Base-by-base conservation (phyloP, 768 basidiomycete genomes). In the Lentinula boryana region DNA sequence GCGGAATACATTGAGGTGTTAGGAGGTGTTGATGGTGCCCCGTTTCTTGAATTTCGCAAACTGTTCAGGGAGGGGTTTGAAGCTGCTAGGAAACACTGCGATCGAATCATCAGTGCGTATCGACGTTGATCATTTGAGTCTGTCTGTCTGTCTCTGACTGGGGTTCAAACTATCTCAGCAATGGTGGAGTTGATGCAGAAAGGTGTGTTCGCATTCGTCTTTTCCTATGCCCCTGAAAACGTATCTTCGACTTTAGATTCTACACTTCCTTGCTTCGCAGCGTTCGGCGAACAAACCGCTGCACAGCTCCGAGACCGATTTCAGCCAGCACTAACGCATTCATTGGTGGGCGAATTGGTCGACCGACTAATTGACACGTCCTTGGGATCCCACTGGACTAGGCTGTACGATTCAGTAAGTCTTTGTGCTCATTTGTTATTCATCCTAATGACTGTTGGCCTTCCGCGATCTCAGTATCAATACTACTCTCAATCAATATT, bases 111-210 rank as follows among this genome's bases (percentile, higher is more conserved):
- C 71, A 96, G 93, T 91, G 65, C 70, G 84, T 81, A 13, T 23
- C 15, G 4, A 48, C 58, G 36, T 15, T 18, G 16, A 56, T 33
- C 41, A 27, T 54, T 23, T 18, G 9, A 27, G 0, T 27, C 27
- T 0, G 27, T 27, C 27, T 27, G 3, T 33, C 8, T 18, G 44
- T 36, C 43, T 16, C 4, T 32, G 50, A 32, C 41, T 40, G 36
- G 31, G 40, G 13, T 56, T 18, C 33, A 18, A 21, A 38, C n/a
- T 49, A 16, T 16, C 35, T n/a, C 35, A 76, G 76, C 77, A 1
- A 80, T 98, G 67, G 95, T 98, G 41, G 97, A 98, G 70, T 77
- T 98, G 57, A 98, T 98, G 97, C 96, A 98, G 74, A 95, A 94
- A 81, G 90, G 93, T 88, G 1, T 23, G 66, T 58, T 74, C 62